A percentile compares a stretch with the other conserved stretches of the same genome.
These are phyloP conservation scores for Calocybe indica DNA, from an alignment of 768 basidiomycete genomes.

Conservation along the genomic window DNA sequence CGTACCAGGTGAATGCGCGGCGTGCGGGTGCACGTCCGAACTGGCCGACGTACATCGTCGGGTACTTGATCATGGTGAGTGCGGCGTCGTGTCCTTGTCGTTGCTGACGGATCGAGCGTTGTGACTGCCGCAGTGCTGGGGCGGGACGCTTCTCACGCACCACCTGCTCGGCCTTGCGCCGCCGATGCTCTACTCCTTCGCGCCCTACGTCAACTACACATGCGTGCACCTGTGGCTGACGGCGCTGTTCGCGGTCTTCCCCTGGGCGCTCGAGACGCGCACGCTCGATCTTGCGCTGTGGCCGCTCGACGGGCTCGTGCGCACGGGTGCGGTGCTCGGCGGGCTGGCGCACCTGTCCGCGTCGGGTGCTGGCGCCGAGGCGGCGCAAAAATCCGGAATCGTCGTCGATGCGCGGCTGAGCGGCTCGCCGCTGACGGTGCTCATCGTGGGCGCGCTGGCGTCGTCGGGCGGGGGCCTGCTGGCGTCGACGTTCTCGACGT, in stretches of 20 bases:
- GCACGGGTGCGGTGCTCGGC: conserved; percentile 32
- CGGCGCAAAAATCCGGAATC: conserved; percentile 10
- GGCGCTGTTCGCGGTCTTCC: conserved; percentile 30
- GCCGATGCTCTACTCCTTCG: conserved; percentile 38
- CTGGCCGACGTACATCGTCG: conserved; percentile 38
- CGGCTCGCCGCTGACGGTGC: conserved; percentile 35
- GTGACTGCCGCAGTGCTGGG: conserved; percentile 33
- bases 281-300: conserved; percentile 37
- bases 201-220: conserved; percentile 43
- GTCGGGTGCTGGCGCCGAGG: neutral
- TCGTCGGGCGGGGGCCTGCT: conserved; percentile 40
- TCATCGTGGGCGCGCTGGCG: conserved; percentile 41
- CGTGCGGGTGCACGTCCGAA: conserved; percentile 15
- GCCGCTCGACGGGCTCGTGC: conserved; percentile 44
- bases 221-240: conserved; percentile 40
- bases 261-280: conserved; percentile 9
- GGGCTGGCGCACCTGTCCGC: conserved; percentile 26
- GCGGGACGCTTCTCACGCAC: conserved; percentile 39
- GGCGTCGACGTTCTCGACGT: conserved; percentile 37
- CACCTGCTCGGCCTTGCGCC: conserved; percentile 37
- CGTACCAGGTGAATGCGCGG: conserved; percentile 33
- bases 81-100: neutral
- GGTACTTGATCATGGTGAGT: conserved; percentile 41
- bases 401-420: conserved; percentile 28
- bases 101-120: neutral